phyloP scores from a whole-genome alignment of 768 basidiomycete genomes.

The Lactarius indigo region DNA sequence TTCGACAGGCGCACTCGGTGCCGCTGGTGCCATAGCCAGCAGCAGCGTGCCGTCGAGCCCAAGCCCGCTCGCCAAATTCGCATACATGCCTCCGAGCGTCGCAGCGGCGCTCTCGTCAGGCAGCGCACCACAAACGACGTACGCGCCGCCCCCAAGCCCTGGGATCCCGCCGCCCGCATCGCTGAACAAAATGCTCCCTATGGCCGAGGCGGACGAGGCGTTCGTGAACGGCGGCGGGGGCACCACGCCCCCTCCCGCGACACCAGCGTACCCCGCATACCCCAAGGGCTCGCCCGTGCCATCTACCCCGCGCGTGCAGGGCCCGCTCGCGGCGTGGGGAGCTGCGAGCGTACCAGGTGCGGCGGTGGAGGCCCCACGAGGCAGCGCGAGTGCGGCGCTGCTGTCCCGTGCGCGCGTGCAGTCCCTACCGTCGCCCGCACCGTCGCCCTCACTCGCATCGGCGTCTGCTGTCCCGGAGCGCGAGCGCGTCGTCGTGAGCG shows the following conservation, averaged over 20 bases:
- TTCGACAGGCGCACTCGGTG: slow-evolving; percentile 32
- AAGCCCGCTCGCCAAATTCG: slow-evolving; percentile 11
- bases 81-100: slow-evolving; percentile 21
- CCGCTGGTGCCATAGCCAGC: slow-evolving; percentile 25
- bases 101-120: background rate
- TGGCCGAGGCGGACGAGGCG: slow-evolving; percentile 22
- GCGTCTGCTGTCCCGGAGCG: slow-evolving; percentile 40
- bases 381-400: slow-evolving; percentile 36
- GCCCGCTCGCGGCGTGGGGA: slow-evolving; percentile 49
- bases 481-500: slow-evolving; percentile 67
- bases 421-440: slow-evolving; percentile 38
- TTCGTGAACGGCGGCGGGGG: slow-evolving; percentile 20
- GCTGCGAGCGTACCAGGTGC: slow-evolving; percentile 47
- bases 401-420: slow-evolving; percentile 45
- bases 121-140: slow-evolving; percentile 20
- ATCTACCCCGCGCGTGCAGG: slow-evolving; percentile 50
- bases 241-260: slow-evolving; percentile 39
- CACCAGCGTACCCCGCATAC: slow-evolving; percentile 73
- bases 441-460: slow-evolving; percentile 42
- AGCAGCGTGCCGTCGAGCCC: slow-evolving; percentile 8
- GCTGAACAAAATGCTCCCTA: slow-evolving; percentile 19
- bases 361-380: slow-evolving; percentile 65
- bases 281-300: slow-evolving; percentile 47
- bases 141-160: slow-evolving; percentile 17
- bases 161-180: slow-evolving; percentile 25